A percentile compares a stretch with the other conserved stretches of the same genome.
Evolutionary conservation across 345 rosid species (phyloP).

Genomic region (Brassica carinata): DNA sequence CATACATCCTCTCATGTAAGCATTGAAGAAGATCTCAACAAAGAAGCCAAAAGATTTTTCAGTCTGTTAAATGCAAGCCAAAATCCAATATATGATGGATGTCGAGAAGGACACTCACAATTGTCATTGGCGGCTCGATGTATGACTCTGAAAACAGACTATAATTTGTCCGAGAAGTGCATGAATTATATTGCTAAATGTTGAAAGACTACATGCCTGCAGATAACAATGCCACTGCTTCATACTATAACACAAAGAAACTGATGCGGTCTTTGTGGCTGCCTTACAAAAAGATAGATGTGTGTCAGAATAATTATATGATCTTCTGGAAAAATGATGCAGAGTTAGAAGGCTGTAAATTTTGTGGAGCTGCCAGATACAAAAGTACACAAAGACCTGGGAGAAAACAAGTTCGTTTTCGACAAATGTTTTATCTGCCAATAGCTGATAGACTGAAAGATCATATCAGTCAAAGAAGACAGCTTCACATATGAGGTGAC

Average conservation of each 20-base stretch:
- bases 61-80: not conserved
- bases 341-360: too few relatives aligned
- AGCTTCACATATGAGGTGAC: too few relatives aligned
- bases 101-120: not conserved
- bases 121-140: not conserved
- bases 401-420: too few relatives aligned
- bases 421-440: too few relatives aligned
- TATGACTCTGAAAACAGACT: not conserved
- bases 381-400: too few relatives aligned
- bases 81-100: not conserved
- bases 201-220: not conserved
- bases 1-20: not conserved
- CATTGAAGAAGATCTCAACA: not conserved
- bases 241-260: not conserved
- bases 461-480: too few relatives aligned
- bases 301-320: too few relatives aligned
- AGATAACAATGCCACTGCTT: not conserved
- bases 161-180: constrained; percentile 2
- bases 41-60: not conserved
- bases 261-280: not conserved
- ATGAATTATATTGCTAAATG: constrained; percentile 10
- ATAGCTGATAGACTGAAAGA: too few relatives aligned
- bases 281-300: too few relatives aligned
- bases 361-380: too few relatives aligned
- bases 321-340: too few relatives aligned